Conservation (phyloP, 2,329 filamentous ascomycete species). For the Mycosphaerella sp. region DNA sequence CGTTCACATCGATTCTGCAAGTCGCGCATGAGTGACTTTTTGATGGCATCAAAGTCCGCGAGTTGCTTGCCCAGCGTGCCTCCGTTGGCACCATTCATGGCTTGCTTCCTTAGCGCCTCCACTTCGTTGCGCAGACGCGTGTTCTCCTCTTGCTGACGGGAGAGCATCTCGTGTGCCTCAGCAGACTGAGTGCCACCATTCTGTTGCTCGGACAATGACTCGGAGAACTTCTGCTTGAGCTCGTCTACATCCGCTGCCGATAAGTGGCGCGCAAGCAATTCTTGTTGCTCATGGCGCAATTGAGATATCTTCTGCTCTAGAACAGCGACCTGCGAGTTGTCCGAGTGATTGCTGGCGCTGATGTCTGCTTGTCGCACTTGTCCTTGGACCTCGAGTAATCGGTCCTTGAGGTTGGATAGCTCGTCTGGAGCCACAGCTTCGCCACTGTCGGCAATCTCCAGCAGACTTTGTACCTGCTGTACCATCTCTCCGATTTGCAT, state of each 20-base stretch:
- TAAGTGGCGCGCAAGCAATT: conserved; percentile 72
- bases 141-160: conserved; percentile 74
- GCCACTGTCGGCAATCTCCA: conserved; percentile 69
- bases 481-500: conserved; percentile 76
- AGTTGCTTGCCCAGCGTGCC: conserved; percentile 92
- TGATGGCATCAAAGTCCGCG: conserved; percentile 98
- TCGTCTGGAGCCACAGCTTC: conserved; percentile 77
- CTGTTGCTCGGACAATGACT: conserved; percentile 64
- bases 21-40: conserved; percentile 99
- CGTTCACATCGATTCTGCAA: conserved; percentile 97
- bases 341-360: conserved; percentile 61
- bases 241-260: conserved; percentile 74
- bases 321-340: conserved; percentile 54
- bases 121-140: conserved; percentile 72
- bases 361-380: conserved; percentile 90
- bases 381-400: conserved; percentile 81
- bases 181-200: conserved; percentile 46
- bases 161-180: conserved; percentile 64
- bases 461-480: conserved; percentile 70
- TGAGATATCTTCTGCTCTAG: conserved; percentile 69
- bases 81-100: conserved; percentile 54
- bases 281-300: conserved; percentile 78
- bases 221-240: conserved; percentile 71
- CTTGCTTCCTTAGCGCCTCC: conserved; percentile 70
- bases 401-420: conserved; percentile 67